phyloP scores from a whole-genome alignment of 306 rosid genomes.

The Cucurbita ficifolia region DNA sequence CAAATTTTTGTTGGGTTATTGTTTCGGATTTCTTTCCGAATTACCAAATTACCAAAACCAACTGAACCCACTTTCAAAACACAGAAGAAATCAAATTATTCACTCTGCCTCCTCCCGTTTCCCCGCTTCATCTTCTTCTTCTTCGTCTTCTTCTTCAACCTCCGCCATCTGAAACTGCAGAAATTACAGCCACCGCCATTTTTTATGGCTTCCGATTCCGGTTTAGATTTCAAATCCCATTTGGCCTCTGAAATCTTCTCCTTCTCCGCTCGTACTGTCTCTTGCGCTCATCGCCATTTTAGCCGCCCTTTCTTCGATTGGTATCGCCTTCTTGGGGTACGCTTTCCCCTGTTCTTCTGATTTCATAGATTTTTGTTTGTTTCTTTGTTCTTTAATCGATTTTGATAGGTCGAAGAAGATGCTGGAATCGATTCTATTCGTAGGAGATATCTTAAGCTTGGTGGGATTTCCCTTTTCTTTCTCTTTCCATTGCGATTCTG shows the following conservation, averaged over 20 bases:
- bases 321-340: conserved; percentile 77
- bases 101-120: not conserved
- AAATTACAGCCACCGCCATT: not conserved
- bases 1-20: not conserved
- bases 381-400: conserved; percentile 4
- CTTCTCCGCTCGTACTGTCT: conserved; percentile 33
- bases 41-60: conserved; percentile 1
- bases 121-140: not conserved
- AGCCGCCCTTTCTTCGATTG: conserved; percentile 50
- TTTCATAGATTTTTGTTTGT: not conserved
- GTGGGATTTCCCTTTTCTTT: conserved; percentile 22
- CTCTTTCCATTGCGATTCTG: not conserved
- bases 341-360: conserved; percentile 12
- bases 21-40: no score
- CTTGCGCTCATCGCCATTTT: conserved; percentile 43
- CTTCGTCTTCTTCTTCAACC: conserved; percentile 31
- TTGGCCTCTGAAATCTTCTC: conserved; percentile 62
- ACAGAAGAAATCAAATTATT: not conserved
- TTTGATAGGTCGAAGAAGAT: conserved; percentile 59
- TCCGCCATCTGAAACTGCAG: not conserved
- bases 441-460: conserved; percentile 66
- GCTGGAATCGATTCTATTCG: conserved; percentile 43
- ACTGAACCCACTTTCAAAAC: conserved; percentile 32
- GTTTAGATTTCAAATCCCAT: conserved; percentile 42
- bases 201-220: conserved; percentile 33